These are phyloP conservation scores for Cryptomeria japonica DNA, from an alignment of 75 land plant species.

Conservation along the genomic window DNA sequence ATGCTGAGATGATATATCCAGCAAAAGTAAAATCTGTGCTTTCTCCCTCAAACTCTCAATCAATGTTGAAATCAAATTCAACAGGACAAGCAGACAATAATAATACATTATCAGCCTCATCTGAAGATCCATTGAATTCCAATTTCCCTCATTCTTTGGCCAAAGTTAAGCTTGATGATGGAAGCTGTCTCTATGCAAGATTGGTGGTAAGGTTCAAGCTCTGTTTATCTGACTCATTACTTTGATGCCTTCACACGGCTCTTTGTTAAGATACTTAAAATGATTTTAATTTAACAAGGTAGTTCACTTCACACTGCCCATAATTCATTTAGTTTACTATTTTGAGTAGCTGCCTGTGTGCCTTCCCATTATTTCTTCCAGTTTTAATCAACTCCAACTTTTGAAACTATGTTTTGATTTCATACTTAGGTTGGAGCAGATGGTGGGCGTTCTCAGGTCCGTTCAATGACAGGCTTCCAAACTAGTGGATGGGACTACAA, in stretches of 20 bases:
- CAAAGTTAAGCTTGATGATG: constrained; percentile 75
- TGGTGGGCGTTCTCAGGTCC: constrained; percentile 82
- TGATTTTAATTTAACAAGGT: not conserved
- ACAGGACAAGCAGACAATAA: not conserved
- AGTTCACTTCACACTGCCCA: not conserved
- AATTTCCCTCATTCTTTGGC: constrained; percentile 30
- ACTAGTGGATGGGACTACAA: constrained; percentile 86
- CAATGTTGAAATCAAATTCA: not conserved
- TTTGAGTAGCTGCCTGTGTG: not conserved
- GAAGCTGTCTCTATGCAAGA: constrained; percentile 61
- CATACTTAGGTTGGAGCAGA: constrained; percentile 86
- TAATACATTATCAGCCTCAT: not conserved
- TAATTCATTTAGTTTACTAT: not conserved
- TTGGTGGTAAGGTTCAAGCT: constrained; percentile 72
- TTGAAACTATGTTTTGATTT: not conserved
- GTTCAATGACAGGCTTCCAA: constrained; percentile 75
- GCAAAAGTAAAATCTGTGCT: constrained; percentile 38
- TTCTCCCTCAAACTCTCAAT: constrained; percentile 15
- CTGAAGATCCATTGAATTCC: not conserved
- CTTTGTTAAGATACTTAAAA: not conserved
- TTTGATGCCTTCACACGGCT: not conserved
- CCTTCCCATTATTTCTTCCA: not conserved
- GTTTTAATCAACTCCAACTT: not conserved
- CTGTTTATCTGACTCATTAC: not conserved
- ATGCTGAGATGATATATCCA: constrained; percentile 37